A percentile compares a stretch with the other conserved stretches of the same genome.
Evolutionary conservation across 1,284 basidiomycete genomes (phyloP).

Genomic region (Sanghuangporus baumii): DNA sequence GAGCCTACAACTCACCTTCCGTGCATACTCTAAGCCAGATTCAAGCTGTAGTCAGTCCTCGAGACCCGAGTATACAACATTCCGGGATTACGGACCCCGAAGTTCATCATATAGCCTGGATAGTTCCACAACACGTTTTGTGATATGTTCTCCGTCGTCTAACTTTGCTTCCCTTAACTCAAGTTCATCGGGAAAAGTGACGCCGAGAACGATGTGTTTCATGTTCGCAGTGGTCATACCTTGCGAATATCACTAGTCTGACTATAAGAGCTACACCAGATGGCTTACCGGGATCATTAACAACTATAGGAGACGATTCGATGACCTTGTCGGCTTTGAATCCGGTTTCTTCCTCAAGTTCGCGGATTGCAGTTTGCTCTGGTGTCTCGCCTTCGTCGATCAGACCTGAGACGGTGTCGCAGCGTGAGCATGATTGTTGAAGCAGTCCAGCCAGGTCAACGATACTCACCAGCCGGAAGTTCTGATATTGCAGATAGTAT

Average conservation of each 20-base stretch:
- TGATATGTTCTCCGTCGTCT: slow-evolving; percentile 81
- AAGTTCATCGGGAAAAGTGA: slow-evolving; percentile 54
- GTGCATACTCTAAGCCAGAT: slow-evolving; percentile 53
- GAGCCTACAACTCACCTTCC: slow-evolving; percentile 36
- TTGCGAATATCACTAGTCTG: slow-evolving; percentile 25
- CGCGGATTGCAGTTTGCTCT: slow-evolving; percentile 74
- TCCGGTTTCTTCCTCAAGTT: slow-evolving; percentile 89
- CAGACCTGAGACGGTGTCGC: slow-evolving; percentile 46
- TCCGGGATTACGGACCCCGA: slow-evolving; percentile 42
- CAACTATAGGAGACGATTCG: slow-evolving; percentile 64
- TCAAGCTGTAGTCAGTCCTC: neutral
- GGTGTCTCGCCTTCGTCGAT: slow-evolving; percentile 79
- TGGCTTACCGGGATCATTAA: slow-evolving; percentile 69
- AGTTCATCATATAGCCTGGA: slow-evolving; percentile 56
- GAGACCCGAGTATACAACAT: neutral
- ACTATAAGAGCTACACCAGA: neutral
- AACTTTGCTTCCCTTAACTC: slow-evolving; percentile 59
- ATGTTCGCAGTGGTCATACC: slow-evolving; percentile 83
- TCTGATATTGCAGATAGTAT: slow-evolving; percentile 39
- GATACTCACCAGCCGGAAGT: slow-evolving; percentile 64
- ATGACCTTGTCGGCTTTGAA: slow-evolving; percentile 62
- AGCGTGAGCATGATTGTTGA: too few species aligned
- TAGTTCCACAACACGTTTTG: slow-evolving; percentile 66
- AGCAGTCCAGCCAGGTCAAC: too few species aligned
- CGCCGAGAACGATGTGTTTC: slow-evolving; percentile 65